Evolutionary conservation across 768 basidiomycete genomes (phyloP).

Genomic region (Mycena amicta): DNA sequence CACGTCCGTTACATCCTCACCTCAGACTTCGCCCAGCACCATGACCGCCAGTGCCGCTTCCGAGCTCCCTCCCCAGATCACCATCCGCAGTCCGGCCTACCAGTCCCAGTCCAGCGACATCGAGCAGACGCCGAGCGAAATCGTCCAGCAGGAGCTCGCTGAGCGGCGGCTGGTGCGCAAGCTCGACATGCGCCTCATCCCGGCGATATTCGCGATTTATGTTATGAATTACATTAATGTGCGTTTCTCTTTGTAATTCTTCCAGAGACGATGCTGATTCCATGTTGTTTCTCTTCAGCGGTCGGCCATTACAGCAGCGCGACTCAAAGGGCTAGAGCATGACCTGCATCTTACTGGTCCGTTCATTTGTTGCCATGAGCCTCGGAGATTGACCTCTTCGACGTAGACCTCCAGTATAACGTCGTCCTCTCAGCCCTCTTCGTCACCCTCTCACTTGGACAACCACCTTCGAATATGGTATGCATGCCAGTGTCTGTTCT

Average conservation of each 20-base stretch:
- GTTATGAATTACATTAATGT: conserved; percentile 2
- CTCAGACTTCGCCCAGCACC: too few relatives aligned
- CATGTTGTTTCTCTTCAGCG: background rate
- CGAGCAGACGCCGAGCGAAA: background rate
- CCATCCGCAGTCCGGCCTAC: background rate
- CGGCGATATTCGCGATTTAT: background rate
- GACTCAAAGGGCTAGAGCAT: background rate
- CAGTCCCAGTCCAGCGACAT: background rate
- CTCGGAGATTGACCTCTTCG: too few relatives aligned
- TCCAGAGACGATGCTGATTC: background rate
- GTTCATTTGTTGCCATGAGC: too few relatives aligned
- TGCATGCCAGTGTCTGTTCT: background rate
- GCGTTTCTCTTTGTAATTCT: background rate
- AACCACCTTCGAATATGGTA: background rate
- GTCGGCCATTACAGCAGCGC: background rate
- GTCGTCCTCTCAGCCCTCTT: background rate
- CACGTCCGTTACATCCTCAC: too few relatives aligned
- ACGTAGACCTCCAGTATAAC: conserved; percentile 1
- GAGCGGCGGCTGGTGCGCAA: background rate
- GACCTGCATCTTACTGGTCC: background rate
- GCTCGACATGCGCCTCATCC: conserved; percentile 1
- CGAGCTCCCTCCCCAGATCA: background rate
- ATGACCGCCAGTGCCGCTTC: too few relatives aligned
- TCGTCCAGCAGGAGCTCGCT: background rate
- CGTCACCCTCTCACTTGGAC: background rate